These are phyloP conservation scores for Collariella sp. DNA, from an alignment of 495 filamentous ascomycete genomes.

Conservation along the genomic window DNA sequence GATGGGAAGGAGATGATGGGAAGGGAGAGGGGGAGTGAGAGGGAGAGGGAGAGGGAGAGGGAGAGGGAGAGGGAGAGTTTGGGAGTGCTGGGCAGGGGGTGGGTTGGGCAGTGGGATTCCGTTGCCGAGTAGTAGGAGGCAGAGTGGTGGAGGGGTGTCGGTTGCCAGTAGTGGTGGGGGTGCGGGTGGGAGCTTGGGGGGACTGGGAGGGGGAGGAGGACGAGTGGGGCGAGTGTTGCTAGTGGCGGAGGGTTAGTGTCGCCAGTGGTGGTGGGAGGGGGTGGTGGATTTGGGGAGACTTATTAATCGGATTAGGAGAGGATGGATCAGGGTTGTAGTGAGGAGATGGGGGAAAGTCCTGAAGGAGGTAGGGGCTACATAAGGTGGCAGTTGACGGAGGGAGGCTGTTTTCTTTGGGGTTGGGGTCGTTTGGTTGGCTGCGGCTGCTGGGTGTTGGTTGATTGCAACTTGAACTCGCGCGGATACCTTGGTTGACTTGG, in stretches of 20 bases:
- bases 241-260: background rate
- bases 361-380: background rate
- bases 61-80: too few relatives aligned
- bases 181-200: too few relatives aligned
- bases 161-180: background rate
- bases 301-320: slow-evolving; percentile 24
- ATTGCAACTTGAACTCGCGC: background rate
- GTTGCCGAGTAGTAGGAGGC: slow-evolving; percentile 30
- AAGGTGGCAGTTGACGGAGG: too few relatives aligned
- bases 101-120: slow-evolving; percentile 37
- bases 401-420: background rate
- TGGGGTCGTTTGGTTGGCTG: background rate
- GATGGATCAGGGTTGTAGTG: background rate
- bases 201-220: slow-evolving; percentile 30
- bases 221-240: slow-evolving; percentile 22
- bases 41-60: too few relatives aligned
- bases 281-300: slow-evolving; percentile 42
- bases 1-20: too few relatives aligned
- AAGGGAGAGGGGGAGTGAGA: too few relatives aligned
- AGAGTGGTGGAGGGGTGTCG: slow-evolving; percentile 38
- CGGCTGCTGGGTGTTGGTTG: background rate
- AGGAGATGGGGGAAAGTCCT: background rate
- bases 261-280: slow-evolving; percentile 15
- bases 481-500: slow-evolving; percentile 4
- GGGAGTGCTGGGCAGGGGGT: slow-evolving; percentile 33